These are phyloP conservation scores for Syzygium grande DNA, from an alignment of 345 rosid genomes.

Conservation along the genomic window DNA sequence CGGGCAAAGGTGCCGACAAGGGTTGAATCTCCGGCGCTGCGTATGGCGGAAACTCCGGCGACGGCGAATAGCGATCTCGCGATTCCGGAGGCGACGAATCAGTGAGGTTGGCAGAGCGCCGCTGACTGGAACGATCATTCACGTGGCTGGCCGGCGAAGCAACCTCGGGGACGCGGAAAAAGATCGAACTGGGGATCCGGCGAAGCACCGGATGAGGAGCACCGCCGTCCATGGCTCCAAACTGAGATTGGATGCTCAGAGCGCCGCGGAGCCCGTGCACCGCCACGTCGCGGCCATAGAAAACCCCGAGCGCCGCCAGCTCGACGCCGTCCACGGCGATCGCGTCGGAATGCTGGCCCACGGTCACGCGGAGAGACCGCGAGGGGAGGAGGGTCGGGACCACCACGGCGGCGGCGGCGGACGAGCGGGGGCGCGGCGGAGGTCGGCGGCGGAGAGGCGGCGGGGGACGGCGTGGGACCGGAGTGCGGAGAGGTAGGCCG, in stretches of 20 bases:
- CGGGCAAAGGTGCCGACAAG: not conserved
- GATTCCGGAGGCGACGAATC: not conserved
- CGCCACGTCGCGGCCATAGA: slow-evolving; percentile 24
- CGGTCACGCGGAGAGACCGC: slow-evolving; percentile 16
- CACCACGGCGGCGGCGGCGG: not conserved
- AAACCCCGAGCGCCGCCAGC: slow-evolving; percentile 24
- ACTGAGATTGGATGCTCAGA: not conserved
- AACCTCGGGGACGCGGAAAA: not conserved
- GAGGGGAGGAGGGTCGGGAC: slow-evolving; percentile 31
- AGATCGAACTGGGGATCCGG: not conserved
- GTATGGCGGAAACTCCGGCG: not conserved
- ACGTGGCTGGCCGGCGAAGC: not conserved
- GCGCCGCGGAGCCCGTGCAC: slow-evolving; percentile 29
- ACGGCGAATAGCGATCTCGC: not conserved
- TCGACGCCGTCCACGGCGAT: slow-evolving; percentile 14
- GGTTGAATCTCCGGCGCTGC: not conserved
- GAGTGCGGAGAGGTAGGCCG: slow-evolving; percentile 32
- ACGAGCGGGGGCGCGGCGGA: slow-evolving; percentile 19
- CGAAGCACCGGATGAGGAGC: not conserved
- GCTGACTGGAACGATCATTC: not conserved
- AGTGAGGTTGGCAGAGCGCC: not conserved
- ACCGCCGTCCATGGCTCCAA: not conserved
- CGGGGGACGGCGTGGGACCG: slow-evolving; percentile 30
- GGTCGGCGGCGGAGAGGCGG: slow-evolving; percentile 27
- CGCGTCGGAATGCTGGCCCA: not conserved